Conservation (phyloP, 2,329 filamentous ascomycete genomes). For the Alternaria sp. region DNA sequence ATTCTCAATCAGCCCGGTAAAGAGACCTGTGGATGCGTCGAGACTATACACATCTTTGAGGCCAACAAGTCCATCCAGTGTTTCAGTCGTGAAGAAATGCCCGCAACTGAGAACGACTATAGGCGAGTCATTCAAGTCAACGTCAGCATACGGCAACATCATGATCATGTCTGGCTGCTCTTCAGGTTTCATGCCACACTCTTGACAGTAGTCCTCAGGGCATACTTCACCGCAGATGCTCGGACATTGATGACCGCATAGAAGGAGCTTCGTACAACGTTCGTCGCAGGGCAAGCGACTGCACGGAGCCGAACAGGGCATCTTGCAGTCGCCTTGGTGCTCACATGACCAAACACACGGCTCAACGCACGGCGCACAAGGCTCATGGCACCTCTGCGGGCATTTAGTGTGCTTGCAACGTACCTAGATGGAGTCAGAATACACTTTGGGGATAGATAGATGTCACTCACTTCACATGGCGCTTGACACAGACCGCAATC, state of each 20-base stretch:
- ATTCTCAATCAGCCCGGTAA: slow-evolving; percentile 37
- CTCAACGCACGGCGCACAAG: slow-evolving; percentile 46
- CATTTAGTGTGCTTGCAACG: slow-evolving; percentile 41
- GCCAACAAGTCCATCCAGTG: slow-evolving; percentile 38
- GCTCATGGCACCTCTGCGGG: slow-evolving; percentile 37
- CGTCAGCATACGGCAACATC: slow-evolving; percentile 30
- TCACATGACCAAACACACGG: slow-evolving; percentile 46
- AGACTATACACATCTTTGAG: slow-evolving; percentile 36
- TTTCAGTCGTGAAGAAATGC: slow-evolving; percentile 45
- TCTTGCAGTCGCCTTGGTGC: slow-evolving; percentile 44
- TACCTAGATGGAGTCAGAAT: slow-evolving; percentile 23
- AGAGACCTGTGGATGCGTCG: slow-evolving; percentile 23
- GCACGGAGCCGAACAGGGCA: slow-evolving; percentile 48
- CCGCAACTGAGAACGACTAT: slow-evolving; percentile 38
- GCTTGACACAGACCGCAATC: slow-evolving; percentile 35
- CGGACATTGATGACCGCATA: slow-evolving; percentile 46
- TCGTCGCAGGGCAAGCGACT: slow-evolving; percentile 41
- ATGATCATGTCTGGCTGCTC: slow-evolving; percentile 38
- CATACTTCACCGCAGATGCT: slow-evolving; percentile 43
- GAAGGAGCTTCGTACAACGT: slow-evolving; percentile 36
- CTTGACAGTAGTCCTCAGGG: slow-evolving; percentile 31
- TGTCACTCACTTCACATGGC: slow-evolving; percentile 32
- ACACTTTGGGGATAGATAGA: too few relatives aligned
- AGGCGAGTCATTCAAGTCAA: slow-evolving; percentile 41
- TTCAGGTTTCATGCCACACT: slow-evolving; percentile 30